Base-by-base conservation (phyloP, 768 basidiomycete species). In the Hydnomerulius pinastri region DNA sequence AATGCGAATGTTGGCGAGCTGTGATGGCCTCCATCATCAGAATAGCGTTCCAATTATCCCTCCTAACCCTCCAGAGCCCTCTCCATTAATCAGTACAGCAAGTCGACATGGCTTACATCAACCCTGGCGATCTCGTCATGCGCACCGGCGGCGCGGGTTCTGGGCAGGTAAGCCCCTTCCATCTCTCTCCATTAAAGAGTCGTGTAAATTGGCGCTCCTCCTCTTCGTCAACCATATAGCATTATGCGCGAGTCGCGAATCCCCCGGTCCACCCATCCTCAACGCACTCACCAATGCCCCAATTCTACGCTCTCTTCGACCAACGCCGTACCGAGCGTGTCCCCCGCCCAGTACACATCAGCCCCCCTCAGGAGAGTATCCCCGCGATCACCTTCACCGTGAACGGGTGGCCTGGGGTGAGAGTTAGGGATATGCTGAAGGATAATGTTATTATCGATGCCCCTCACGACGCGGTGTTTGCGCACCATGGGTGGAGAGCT, bases 191-290 rank as follows among this genome's bases (percentile, higher is more conserved):
- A 13, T 11, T 20, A 25, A 23, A 10, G 29, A 2, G 21, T n/a
- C 11, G 4, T 5, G 3, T 43, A 18, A n/a, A 24, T 46, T 27
- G n/a, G n/a, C 25, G 8, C 39, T 28, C 28, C 15, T 36, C 21
- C 11, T 28, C 21, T 15, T 11, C 13, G 10, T 43, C 17, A 2
- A 0, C 15, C 23, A 6, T 17, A 3, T 32, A 67, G 66, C 46
- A 59, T 24, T 57, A 61, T 4, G 3, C 23, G 4, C 33, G 38
- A 5, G 15, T 28, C 2, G 18, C 43, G 1, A 63, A 63, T 30
- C 59, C 57, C 5, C 54, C 65, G 6, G 4, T 10, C 15, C 65
- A 68, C 17, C 65, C 65, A 0, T 48, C 50, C 15, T 20, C 29
- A 1, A 13, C 49, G 48, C 44, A 15, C n/a, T 33, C 25, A 2